Conservation (phyloP, 1,284 basidiomycete species). For the Moniliophthora roreri region DNA sequence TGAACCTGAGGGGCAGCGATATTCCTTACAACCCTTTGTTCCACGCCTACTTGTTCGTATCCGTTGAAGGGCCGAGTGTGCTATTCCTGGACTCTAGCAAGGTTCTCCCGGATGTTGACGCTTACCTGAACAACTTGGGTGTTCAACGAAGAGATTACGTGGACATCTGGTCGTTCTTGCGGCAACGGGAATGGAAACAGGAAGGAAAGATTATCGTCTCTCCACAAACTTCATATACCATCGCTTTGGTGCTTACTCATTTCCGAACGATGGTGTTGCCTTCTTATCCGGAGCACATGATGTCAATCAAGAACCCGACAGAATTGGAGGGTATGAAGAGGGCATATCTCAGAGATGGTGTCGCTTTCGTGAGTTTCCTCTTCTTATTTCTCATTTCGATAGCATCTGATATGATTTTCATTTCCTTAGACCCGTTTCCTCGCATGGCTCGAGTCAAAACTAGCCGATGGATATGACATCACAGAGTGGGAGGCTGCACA, state of each 20-base stretch:
- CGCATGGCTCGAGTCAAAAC: constrained; percentile 87
- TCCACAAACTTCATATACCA: constrained; percentile 74
- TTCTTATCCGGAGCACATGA: constrained; percentile 73
- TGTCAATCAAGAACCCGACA: constrained; percentile 85
- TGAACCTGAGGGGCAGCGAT: constrained; percentile 86
- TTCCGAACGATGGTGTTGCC: constrained; percentile 71
- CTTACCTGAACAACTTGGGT: constrained; percentile 59
- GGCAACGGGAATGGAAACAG: constrained; percentile 66
- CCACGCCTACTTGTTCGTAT: constrained; percentile 80
- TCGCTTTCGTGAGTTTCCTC: constrained; percentile 71
- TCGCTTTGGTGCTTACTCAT: constrained; percentile 77
- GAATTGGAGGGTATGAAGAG: constrained; percentile 83
- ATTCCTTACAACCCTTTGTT: constrained; percentile 89
- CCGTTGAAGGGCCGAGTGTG: constrained; percentile 47
- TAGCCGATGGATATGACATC: constrained; percentile 76
- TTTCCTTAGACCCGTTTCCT: constrained; percentile 65
- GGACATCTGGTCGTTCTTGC: constrained; percentile 80
- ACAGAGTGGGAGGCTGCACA: constrained; percentile 92
- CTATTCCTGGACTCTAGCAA: constrained; percentile 73
- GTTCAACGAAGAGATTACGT: constrained; percentile 71
- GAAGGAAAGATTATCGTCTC: constrained; percentile 74
- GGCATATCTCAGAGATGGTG: constrained; percentile 91
- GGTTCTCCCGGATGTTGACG: constrained; percentile 48
- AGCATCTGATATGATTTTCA: constrained; percentile 21
- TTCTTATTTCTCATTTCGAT: constrained; percentile 1